These are phyloP conservation scores for Gypsophila paniculata DNA, from an alignment of 179 eudicot genomes.

Conservation along the genomic window DNA sequence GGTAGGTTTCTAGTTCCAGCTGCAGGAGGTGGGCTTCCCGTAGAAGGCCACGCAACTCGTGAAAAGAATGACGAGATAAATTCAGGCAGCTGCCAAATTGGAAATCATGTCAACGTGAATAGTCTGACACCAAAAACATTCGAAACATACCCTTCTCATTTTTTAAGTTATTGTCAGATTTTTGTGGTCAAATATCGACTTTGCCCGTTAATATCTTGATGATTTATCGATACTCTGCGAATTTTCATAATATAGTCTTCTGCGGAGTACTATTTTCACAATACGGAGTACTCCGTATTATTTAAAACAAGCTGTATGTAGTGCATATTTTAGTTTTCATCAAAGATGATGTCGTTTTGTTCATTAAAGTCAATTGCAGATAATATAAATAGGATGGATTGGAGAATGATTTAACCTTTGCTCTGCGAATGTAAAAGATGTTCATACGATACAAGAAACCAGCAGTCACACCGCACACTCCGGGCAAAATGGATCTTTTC, in stretches of 20 bases:
- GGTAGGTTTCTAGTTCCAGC: conserved; percentile 55
- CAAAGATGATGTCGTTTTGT: neutral
- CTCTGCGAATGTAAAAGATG: conserved; percentile 57
- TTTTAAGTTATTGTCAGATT: too few species aligned
- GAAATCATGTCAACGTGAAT: conserved; percentile 4
- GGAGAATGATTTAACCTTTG: conserved; percentile 49
- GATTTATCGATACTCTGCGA: too few species aligned
- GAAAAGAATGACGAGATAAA: conserved; percentile 73
- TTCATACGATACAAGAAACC: conserved; percentile 78
- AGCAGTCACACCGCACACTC: conserved; percentile 84
- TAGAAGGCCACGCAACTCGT: conserved; percentile 62
- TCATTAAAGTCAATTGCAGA: neutral
- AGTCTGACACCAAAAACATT: neutral
- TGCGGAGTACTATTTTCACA: too few species aligned
- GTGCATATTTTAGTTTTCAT: too few species aligned
- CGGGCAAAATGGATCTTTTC: conserved; percentile 84
- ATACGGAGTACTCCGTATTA: too few species aligned
- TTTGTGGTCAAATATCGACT: too few species aligned
- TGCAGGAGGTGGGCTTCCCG: conserved; percentile 49
- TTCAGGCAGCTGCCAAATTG: conserved; percentile 61
- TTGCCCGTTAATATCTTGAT: too few species aligned
- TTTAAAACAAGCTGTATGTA: too few species aligned
- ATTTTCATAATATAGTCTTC: too few species aligned
- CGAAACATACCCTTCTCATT: neutral
- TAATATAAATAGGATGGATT: neutral